A percentile compares a stretch with the other conserved stretches of the same genome.
Evolutionary conservation across 768 basidiomycete genomes (phyloP).

Genomic region (Boletus rufocinnamomeus): DNA sequence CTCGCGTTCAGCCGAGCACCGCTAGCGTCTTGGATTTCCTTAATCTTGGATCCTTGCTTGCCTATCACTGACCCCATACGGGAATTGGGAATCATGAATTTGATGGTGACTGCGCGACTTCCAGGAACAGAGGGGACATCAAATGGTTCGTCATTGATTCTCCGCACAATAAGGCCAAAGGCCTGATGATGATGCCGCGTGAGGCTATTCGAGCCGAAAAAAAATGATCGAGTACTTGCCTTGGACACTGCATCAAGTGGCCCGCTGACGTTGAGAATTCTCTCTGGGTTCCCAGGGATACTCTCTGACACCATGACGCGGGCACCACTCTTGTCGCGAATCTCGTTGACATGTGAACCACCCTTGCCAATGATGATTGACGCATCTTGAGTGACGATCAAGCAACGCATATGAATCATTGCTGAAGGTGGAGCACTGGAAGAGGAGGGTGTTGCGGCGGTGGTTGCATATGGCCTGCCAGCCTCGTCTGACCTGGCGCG

Average conservation of each 20-base stretch:
- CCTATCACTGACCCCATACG: constrained; percentile 99
- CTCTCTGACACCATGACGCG: constrained; percentile 97
- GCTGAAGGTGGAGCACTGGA: constrained; percentile 62
- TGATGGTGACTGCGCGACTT: constrained; percentile 97
- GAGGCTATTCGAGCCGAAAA: neutral
- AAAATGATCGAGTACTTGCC: constrained; percentile 46
- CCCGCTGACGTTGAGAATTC: constrained; percentile 95
- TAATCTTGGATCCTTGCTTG: constrained; percentile 96
- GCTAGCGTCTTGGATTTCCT: constrained; percentile 98
- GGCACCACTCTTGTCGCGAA: constrained; percentile 95
- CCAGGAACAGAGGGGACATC: constrained; percentile 97
- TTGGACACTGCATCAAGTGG: constrained; percentile 98
- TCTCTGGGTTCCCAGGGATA: constrained; percentile 98
- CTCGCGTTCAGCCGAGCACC: constrained; percentile 95
- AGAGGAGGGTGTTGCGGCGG: constrained; percentile 52
- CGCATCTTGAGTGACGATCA: constrained; percentile 99
- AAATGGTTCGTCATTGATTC: constrained; percentile 99
- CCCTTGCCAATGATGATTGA: constrained; percentile 98
- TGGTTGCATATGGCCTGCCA: constrained; percentile 45
- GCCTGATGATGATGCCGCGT: constrained; percentile 54
- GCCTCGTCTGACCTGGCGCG: constrained; percentile 38
- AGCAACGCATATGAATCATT: constrained; percentile 94
- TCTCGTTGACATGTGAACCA: constrained; percentile 97
- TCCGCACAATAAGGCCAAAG: constrained; percentile 96
- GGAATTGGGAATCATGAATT: constrained; percentile 99